Conservation (phyloP, 768 basidiomycete genomes). For the Macrolepiota dolichaula region DNA sequence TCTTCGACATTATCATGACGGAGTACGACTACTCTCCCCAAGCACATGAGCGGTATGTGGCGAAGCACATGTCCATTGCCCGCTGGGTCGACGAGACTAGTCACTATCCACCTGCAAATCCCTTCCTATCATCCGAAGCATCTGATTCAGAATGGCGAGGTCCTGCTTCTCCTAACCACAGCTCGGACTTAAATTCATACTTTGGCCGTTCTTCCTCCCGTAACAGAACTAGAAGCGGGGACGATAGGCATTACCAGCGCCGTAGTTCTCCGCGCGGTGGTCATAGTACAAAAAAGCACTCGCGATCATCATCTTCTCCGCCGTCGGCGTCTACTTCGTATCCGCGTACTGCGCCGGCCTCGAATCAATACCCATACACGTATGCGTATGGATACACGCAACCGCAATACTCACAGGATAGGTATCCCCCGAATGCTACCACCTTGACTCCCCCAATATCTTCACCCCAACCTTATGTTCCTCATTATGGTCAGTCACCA, state of each 20-base stretch:
- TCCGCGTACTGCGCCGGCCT: background rate
- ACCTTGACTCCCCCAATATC: background rate
- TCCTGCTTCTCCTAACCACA: background rate
- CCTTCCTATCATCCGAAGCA: background rate
- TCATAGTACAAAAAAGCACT: background rate
- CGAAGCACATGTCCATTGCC: slow-evolving; percentile 13
- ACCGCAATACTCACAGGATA: background rate
- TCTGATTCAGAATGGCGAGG: background rate
- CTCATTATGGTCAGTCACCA: background rate
- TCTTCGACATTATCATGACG: slow-evolving; percentile 12
- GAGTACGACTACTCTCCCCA: slow-evolving; percentile 19
- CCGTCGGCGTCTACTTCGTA: background rate
- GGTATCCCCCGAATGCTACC: background rate
- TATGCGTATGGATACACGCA: background rate
- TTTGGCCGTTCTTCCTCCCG: background rate
- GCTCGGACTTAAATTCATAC: background rate
- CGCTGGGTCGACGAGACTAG: slow-evolving; percentile 15
- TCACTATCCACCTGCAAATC: slow-evolving; percentile 9
- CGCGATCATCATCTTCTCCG: background rate
- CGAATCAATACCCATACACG: background rate
- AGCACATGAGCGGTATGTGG: slow-evolving; percentile 15
- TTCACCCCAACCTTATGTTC: background rate
- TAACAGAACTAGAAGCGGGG: background rate
- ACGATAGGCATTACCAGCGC: background rate
- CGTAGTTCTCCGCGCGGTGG: background rate